Evolutionary conservation across 1,139 yeast species (phyloP), one percentile per base, ranked within the genome.

Genomic region (Yamadazyma epiphylla): DNA sequence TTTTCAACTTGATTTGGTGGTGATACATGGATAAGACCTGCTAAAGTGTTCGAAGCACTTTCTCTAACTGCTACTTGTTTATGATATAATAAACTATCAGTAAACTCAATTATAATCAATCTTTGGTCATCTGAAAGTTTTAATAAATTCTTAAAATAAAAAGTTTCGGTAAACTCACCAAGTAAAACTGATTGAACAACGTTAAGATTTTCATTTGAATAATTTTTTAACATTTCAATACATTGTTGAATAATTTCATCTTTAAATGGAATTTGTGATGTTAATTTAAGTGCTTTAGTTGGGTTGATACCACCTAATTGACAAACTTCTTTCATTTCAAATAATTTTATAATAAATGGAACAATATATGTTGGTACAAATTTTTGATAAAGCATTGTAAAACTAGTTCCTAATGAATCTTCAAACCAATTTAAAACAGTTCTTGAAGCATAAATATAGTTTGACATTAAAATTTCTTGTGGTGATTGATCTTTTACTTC

Each of bases 21-120:
- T n/a, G 85, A 73, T 37, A 87, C 79, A 46, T 91, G 88, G 26
- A 91, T 74, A 41, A 91, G 74, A 6, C 94, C 91, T 1, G 95
- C 75, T 17, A 94, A 64, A 0, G 91, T 84, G 5, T 70, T 69
- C 0, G 95, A 78, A 1, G 94, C 88, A 4, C 78, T 65, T 34
- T 79, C 85, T 35, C 98, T 68, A 1, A 91, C 85, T 38, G 87
- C 94, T 13, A 83, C 69, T 58, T 55, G 77, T 71, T 74, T 70
- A 49, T 82, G 85, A 38, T 72, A 74, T 29, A 89, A 55, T 46
- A 77, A 60, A 3, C 62, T 54, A 19, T 72, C 68, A 2, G 84
- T 76, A 29, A 77, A 63, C 4, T 63, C 58, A 19, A 86, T 63
- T 14, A 91, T 60, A 23, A 55, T 48, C 10, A 49, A 47, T 33